Conservation (phyloP, 2,329 filamentous ascomycete genomes). For the Curvularia hawaiiensis region DNA sequence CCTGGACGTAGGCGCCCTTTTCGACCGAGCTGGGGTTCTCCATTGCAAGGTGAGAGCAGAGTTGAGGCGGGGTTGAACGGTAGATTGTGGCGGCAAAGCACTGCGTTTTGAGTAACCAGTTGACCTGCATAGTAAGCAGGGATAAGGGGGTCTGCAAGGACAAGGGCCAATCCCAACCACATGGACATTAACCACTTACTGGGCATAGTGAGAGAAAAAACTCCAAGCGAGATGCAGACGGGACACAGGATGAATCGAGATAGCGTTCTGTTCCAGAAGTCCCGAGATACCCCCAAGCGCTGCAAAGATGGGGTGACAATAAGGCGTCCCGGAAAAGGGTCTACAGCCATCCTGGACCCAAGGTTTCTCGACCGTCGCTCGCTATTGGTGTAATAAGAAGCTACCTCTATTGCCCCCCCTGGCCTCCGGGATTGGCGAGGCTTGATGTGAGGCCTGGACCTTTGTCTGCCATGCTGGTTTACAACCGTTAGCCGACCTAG, state of each 20-base stretch:
- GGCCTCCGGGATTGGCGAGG: background rate
- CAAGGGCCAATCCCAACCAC: background rate
- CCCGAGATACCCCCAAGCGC: background rate
- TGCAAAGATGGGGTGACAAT: background rate
- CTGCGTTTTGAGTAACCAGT: background rate
- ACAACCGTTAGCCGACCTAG: background rate
- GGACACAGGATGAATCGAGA: background rate
- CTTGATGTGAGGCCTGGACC: background rate
- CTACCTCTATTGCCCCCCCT: background rate
- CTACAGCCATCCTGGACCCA: background rate
- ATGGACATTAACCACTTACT: background rate
- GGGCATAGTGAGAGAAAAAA: background rate
- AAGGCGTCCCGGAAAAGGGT: background rate
- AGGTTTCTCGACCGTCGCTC: background rate
- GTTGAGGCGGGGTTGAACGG: background rate
- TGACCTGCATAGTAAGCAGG: background rate
- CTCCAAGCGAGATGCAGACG: background rate
- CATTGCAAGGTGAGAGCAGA: slow-evolving; percentile 1
- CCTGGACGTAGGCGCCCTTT: slow-evolving; percentile 17
- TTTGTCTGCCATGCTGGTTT: background rate
- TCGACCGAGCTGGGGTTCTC: slow-evolving; percentile 10
- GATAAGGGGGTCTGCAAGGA: background rate
- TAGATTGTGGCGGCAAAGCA: background rate
- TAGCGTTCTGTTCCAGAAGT: background rate
- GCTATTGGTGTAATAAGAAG: background rate